A percentile compares a stretch with the other conserved stretches of the same genome.
Evolutionary conservation across 2,329 filamentous ascomycete genomes (phyloP).

Genomic region (Thielaviopsis euricoi): DNA sequence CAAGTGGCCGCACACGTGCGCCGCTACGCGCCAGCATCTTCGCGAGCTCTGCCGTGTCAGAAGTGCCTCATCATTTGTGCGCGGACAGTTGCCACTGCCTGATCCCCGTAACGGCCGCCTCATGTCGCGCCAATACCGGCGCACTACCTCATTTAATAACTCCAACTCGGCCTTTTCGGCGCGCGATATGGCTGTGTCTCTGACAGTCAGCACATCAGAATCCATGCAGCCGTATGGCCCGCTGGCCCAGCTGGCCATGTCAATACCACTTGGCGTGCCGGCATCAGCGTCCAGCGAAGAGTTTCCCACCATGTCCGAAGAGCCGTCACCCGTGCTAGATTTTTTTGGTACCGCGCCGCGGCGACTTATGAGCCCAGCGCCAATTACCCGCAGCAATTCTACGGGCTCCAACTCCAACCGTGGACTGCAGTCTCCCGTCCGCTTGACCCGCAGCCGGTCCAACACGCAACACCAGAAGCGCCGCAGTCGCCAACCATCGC

Average conservation of each 20-base stretch:
- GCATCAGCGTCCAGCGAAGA: not conserved
- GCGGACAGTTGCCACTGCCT: slow-evolving; percentile 33
- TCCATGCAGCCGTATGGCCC: slow-evolving; percentile 48
- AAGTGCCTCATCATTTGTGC: slow-evolving; percentile 27
- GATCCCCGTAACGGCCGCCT: slow-evolving; percentile 36
- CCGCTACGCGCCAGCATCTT: slow-evolving; percentile 44
- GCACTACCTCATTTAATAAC: slow-evolving; percentile 28
- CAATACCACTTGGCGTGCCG: slow-evolving; percentile 18
- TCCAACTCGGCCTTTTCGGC: slow-evolving; percentile 37
- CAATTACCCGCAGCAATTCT: slow-evolving; percentile 37
- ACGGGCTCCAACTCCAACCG: slow-evolving; percentile 19
- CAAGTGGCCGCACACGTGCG: slow-evolving; percentile 47
- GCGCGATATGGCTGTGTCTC: slow-evolving; percentile 45
- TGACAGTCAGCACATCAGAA: slow-evolving; percentile 45
- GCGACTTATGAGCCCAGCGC: slow-evolving; percentile 34
- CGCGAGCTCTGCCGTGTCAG: slow-evolving; percentile 45
- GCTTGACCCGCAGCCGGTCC: slow-evolving; percentile 31
- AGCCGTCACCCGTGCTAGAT: slow-evolving; percentile 6
- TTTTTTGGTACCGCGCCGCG: slow-evolving; percentile 10
- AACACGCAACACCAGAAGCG: slow-evolving; percentile 39
- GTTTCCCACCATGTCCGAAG: slow-evolving; percentile 5
- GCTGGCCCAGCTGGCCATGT: slow-evolving; percentile 40
- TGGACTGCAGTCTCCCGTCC: slow-evolving; percentile 35
- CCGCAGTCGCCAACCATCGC: slow-evolving; percentile 20
- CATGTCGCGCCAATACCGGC: slow-evolving; percentile 31